Evolutionary conservation across 805 yeast genomes (phyloP).

Genomic region (Candida silvatica): DNA sequence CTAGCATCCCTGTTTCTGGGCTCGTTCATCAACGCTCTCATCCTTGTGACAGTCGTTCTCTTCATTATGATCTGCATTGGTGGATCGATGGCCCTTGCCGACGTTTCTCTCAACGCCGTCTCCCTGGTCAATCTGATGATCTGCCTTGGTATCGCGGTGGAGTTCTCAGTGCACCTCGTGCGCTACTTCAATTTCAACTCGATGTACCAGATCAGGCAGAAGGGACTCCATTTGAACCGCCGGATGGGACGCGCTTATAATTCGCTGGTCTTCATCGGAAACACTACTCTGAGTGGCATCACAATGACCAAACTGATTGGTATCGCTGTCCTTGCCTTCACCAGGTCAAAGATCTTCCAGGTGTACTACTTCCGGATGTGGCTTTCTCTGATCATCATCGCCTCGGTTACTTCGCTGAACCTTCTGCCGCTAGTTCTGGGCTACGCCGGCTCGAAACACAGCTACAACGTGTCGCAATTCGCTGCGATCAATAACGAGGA

Average conservation of each 20-base stretch:
- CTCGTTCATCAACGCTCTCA: constrained; percentile 48
- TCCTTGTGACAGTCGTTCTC: constrained; percentile 49
- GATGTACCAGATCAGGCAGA: constrained; percentile 3
- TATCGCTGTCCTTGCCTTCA: constrained; percentile 76
- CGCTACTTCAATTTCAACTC: constrained; percentile 51
- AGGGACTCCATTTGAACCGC: neutral
- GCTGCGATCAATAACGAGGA: constrained; percentile 17
- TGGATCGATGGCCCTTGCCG: constrained; percentile 71
- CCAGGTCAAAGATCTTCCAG: constrained; percentile 81
- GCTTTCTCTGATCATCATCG: constrained; percentile 69
- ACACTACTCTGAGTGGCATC: constrained; percentile 85
- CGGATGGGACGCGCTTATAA: constrained; percentile 31
- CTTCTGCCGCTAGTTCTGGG: constrained; percentile 72
- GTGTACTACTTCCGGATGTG: constrained; percentile 94
- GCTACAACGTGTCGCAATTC: constrained; percentile 26
- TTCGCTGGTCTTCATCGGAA: constrained; percentile 76
- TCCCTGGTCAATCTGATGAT: constrained; percentile 82
- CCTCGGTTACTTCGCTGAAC: constrained; percentile 70
- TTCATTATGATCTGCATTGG: constrained; percentile 66
- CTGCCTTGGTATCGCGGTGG: constrained; percentile 91
- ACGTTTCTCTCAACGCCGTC: constrained; percentile 78
- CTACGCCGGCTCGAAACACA: constrained; percentile 46
- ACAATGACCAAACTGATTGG: constrained; percentile 87
- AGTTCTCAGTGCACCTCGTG: constrained; percentile 83
- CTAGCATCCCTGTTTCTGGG: constrained; percentile 57